A percentile compares a stretch with the other conserved stretches of the same genome.
Conservation (phyloP, 352 stramenopile genomes). For the Globisporangium uncinulatum region DNA sequence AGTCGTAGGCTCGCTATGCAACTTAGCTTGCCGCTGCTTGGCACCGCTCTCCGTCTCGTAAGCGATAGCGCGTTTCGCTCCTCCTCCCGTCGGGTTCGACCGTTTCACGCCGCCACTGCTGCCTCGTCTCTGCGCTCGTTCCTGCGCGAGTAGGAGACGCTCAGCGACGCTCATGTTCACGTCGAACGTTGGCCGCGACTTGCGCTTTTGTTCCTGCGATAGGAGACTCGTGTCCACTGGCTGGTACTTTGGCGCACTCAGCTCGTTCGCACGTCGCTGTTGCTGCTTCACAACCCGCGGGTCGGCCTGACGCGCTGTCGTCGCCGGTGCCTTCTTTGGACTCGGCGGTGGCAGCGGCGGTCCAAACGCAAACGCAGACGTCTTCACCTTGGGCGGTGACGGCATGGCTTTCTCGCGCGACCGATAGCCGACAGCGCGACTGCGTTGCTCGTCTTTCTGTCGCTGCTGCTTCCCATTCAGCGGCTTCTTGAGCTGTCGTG, state of each 20-base stretch:
- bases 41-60: too few species aligned
- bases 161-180: slow-evolving; percentile 64
- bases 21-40: slow-evolving; percentile 17
- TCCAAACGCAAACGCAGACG: slow-evolving; percentile 48
- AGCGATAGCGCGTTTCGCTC: slow-evolving; percentile 6
- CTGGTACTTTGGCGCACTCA: slow-evolving; percentile 62
- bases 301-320: slow-evolving; percentile 20
- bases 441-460: slow-evolving; percentile 63
- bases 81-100: neutral
- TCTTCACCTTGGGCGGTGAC: slow-evolving; percentile 42
- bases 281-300: slow-evolving; percentile 40
- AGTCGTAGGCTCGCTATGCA: slow-evolving; percentile 4
- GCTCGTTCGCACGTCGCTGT: slow-evolving; percentile 40
- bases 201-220: slow-evolving; percentile 50
- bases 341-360: slow-evolving; percentile 24
- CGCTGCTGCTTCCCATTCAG: slow-evolving; percentile 54
- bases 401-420: slow-evolving; percentile 55
- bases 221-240: slow-evolving; percentile 55
- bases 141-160: slow-evolving; percentile 41
- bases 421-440: slow-evolving; percentile 46
- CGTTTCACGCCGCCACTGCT: slow-evolving; percentile 3
- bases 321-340: slow-evolving; percentile 30
- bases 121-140: slow-evolving; percentile 32
- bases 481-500: slow-evolving; percentile 19
- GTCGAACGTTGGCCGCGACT: slow-evolving; percentile 55